These are phyloP conservation scores for Takashimella koratensis DNA, from an alignment of 1,284 basidiomycete species.

Conservation along the genomic window DNA sequence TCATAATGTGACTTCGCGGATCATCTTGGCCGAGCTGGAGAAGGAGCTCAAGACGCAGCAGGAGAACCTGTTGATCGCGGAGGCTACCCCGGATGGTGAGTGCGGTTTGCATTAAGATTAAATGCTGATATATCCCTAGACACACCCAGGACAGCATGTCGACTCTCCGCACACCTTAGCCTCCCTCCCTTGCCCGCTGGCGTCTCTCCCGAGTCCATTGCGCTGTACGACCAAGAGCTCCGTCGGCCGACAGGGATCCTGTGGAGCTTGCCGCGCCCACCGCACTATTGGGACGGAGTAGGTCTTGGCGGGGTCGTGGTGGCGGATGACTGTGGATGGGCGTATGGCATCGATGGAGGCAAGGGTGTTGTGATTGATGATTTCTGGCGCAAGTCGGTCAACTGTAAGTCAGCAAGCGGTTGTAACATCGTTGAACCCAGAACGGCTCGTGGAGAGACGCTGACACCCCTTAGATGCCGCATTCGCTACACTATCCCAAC, in stretches of 20 bases:
- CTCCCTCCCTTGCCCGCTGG: conserved; percentile 38
- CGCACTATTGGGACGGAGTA: conserved; percentile 37
- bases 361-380: conserved; percentile 60
- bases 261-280: conserved; percentile 27
- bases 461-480: conserved; percentile 61
- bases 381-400: conserved; percentile 75
- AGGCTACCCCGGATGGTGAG: conserved; percentile 38
- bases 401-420: conserved; percentile 58
- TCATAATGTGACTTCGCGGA: conserved; percentile 58
- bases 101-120: too few relatives aligned
- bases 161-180: conserved; percentile 40
- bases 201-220: conserved; percentile 21
- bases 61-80: conserved; percentile 26
- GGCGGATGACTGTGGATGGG: conserved; percentile 72
- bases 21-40: conserved; percentile 63
- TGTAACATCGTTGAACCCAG: conserved; percentile 4
- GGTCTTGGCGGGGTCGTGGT: conserved; percentile 61
- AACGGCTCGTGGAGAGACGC: conserved; percentile 1
- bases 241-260: conserved; percentile 40
- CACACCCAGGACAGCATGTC: conserved; percentile 2
- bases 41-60: conserved; percentile 34
- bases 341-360: conserved; percentile 62
- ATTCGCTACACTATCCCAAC: conserved; percentile 62
- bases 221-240: conserved; percentile 38
- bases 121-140: too few relatives aligned